These are phyloP conservation scores for Suillus paluster DNA, from an alignment of 768 basidiomycete species.

Conservation along the genomic window DNA sequence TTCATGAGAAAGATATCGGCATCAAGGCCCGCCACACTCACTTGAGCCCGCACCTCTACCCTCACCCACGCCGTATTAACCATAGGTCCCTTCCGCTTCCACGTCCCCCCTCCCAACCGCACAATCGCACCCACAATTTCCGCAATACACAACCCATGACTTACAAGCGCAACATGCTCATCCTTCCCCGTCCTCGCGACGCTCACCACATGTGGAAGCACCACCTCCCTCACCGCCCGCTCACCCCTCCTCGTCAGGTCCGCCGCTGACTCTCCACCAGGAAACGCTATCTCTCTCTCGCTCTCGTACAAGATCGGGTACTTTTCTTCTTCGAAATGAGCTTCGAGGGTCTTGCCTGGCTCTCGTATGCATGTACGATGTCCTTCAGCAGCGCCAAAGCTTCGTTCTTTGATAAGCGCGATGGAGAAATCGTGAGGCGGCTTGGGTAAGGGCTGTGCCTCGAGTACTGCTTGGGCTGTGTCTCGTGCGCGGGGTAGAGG, in stretches of 20 bases:
- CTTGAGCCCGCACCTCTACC: conserved; percentile 52
- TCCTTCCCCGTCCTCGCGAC: conserved; percentile 42
- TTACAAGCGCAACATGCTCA: conserved; percentile 67
- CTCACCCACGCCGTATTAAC: conserved; percentile 75
- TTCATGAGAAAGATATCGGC: not conserved
- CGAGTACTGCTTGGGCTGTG: conserved; percentile 62
- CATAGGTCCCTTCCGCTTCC: conserved; percentile 32
- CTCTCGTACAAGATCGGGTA: conserved; percentile 52
- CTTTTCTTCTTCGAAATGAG: conserved; percentile 54
- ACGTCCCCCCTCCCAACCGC: conserved; percentile 39
- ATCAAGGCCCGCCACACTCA: conserved; percentile 26
- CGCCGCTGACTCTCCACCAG: conserved; percentile 69
- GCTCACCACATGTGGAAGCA: conserved; percentile 61
- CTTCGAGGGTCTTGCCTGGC: conserved; percentile 40
- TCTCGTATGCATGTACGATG: conserved; percentile 41
- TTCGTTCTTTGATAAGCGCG: conserved; percentile 58
- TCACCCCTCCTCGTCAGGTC: conserved; percentile 64
- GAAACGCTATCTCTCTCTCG: conserved; percentile 51
- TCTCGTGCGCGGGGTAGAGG: conserved; percentile 64
- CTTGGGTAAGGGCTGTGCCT: conserved; percentile 50
- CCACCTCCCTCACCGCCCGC: conserved; percentile 46
- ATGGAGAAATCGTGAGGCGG: conserved; percentile 50
- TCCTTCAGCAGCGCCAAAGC: conserved; percentile 75
- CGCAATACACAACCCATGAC: conserved; percentile 74
- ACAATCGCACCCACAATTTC: conserved; percentile 60